Base-by-base conservation (phyloP, 2,329 filamentous ascomycete species). In the Aschersonia sp. region DNA sequence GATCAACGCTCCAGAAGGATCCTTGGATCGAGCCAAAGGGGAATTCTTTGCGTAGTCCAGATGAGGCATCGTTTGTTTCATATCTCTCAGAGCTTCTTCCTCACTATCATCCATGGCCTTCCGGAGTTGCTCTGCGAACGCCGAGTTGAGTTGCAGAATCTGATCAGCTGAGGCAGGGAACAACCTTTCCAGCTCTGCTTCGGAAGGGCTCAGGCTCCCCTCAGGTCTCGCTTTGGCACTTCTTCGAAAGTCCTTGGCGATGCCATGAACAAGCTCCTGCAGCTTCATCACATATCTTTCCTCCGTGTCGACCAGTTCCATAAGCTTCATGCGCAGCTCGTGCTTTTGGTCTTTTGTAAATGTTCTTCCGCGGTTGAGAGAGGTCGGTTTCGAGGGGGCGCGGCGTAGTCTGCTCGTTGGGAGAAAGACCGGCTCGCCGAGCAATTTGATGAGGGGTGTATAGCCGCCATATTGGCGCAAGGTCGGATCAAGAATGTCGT, bases 241-340 rank as follows among this genome's bases (percentile, higher is more conserved):
- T 46, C 81, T 69, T 33, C 85, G 80, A 57, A 94, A 89, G 52
- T 94, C 85, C 47, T 79, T 78, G 30, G 87, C 87, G 32, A 96
- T 79, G 50, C 83, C 79, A 52, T 85, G 79, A 42, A 95, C 84
- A 51, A 98, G 68, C 54, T 92, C 85, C 52, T 85, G 79, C 49
- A 98, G 67, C 63, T 97, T 96, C 56, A 77, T 75, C 42, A 98
- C 87, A 64, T 97, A 98, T 62, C 87, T 83, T 60, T 92, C 87
- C 63, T 98, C 92, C 0, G 92, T 98, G 57, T 94, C 86, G 35
- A 96, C 78, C 50, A 97, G 68, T 63, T 98, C 92, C 50, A 79
- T 81, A 73, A 98, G 81, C 63, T 95, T 90, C 64, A 89, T 83
- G 41, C 89, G 80, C 54, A 96, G 69, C 46, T 85, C 84, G 55